These are phyloP conservation scores for Umbelopsis isabellina DNA, from an alignment of 192 early-diverging fungal genomes.

Conservation along the genomic window DNA sequence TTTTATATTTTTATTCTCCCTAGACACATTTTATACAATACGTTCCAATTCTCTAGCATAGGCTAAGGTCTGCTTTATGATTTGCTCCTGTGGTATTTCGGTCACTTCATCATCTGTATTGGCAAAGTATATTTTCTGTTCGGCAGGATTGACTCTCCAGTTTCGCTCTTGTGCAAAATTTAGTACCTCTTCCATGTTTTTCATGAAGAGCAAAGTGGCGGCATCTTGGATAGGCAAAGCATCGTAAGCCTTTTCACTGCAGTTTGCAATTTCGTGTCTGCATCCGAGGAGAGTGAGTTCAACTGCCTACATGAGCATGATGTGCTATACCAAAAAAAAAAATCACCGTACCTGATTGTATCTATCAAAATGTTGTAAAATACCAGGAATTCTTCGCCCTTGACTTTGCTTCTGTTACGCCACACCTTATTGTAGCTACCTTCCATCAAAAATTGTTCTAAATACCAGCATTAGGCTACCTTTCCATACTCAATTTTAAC, in stretches of 20 bases:
- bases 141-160: conserved; percentile 82
- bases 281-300: not conserved
- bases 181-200: conserved; percentile 76
- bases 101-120: conserved; percentile 60
- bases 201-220: conserved; percentile 85
- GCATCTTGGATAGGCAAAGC: conserved; percentile 86
- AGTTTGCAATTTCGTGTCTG: conserved; percentile 95
- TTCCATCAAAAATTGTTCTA: conserved; percentile 97
- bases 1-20: conserved; percentile 6
- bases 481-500: not conserved
- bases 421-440: conserved; percentile 97
- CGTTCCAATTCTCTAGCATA: conserved; percentile 97
- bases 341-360: conserved; percentile 77
- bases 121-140: conserved; percentile 83
- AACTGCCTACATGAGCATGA: not conserved
- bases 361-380: conserved; percentile 94
- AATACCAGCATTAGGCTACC: not conserved
- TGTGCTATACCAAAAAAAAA: not conserved
- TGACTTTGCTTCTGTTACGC: conserved; percentile 87
- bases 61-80: conserved; percentile 81
- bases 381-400: conserved; percentile 88
- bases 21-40: conserved; percentile 73
- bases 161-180: conserved; percentile 86
- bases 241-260: conserved; percentile 93
- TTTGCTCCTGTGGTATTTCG: conserved; percentile 80